phyloP scores from a whole-genome alignment of 1,284 basidiomycete genomes.

The Sporisorium iseilematis-ciliati region DNA sequence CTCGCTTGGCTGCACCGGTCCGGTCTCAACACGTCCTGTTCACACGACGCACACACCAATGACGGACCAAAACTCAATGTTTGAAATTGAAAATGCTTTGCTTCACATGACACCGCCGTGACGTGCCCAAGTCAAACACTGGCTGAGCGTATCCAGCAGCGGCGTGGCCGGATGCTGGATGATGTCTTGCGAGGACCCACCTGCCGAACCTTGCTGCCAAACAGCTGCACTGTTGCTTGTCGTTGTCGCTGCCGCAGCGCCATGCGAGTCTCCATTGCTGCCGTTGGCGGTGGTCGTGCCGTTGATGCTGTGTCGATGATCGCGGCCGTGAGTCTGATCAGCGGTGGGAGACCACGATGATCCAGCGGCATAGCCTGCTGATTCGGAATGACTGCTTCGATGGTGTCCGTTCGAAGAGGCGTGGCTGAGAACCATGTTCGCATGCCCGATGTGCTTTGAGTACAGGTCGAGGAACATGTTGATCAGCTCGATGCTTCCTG shows the following conservation, averaged over 20 bases:
- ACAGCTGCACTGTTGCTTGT: not conserved
- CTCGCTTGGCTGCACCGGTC: constrained; percentile 16
- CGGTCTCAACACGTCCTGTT: not conserved
- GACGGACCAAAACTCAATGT: not conserved
- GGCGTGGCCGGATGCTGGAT: constrained; percentile 41
- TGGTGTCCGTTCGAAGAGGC: not conserved
- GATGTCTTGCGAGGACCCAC: constrained; percentile 4
- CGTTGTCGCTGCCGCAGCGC: not conserved
- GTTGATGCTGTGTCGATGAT: constrained; percentile 1
- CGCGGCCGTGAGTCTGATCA: not conserved
- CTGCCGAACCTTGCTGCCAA: not conserved
- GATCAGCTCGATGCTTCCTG: constrained; percentile 28
- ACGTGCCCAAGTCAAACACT: constrained; percentile 36
- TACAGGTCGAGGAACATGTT: constrained; percentile 41
- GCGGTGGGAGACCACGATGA: constrained; percentile 22
- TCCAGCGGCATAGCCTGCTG: constrained; percentile 2
- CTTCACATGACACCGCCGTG: constrained; percentile 24
- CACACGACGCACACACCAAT: not conserved
- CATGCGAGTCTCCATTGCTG: not conserved
- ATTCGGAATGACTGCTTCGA: not conserved
- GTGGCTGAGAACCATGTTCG: constrained; percentile 43
- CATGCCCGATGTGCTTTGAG: constrained; percentile 41
- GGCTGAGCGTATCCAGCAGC: constrained; percentile 33
- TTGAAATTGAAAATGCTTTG: not conserved
- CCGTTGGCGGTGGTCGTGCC: not conserved